Conservation (phyloP, 345 rosid genomes). For the Zanthoxylum bungeanum region DNA sequence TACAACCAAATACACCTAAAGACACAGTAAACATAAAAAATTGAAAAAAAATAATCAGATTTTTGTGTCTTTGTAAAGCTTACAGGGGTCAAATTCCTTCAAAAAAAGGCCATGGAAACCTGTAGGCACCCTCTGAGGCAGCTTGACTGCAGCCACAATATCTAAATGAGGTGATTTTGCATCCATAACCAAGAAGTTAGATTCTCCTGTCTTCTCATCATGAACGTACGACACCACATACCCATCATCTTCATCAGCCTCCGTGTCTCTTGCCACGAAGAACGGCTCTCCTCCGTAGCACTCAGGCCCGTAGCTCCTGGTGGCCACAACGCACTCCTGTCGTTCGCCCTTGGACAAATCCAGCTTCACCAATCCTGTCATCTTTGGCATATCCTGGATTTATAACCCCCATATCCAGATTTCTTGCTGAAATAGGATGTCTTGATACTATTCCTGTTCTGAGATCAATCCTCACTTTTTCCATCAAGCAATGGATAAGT, state of each 20-base stretch:
- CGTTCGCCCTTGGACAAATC: slow-evolving; percentile 33
- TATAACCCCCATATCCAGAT: slow-evolving; percentile 49
- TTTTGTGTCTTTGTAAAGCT: not conserved
- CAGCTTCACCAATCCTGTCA: slow-evolving; percentile 52
- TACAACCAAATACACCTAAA: no score
- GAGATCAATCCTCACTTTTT: slow-evolving; percentile 43
- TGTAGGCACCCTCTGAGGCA: slow-evolving; percentile 47
- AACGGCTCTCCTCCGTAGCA: slow-evolving; percentile 56
- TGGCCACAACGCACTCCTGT: slow-evolving; percentile 39
- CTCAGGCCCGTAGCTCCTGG: slow-evolving; percentile 35
- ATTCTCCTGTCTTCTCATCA: slow-evolving; percentile 47
- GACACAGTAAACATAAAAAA: no score
- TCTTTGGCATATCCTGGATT: slow-evolving; percentile 46
- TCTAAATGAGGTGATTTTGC: slow-evolving; percentile 47
- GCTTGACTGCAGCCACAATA: slow-evolving; percentile 46
- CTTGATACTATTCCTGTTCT: slow-evolving; percentile 41
- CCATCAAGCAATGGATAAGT: slow-evolving; percentile 42
- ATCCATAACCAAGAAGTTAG: slow-evolving; percentile 55
- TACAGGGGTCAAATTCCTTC: not conserved
- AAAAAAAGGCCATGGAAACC: slow-evolving; percentile 56
- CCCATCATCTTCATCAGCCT: slow-evolving; percentile 56
- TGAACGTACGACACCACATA: slow-evolving; percentile 47
- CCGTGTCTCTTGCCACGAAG: slow-evolving; percentile 42
- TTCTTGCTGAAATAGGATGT: slow-evolving; percentile 43
- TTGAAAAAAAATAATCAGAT: no score